A percentile compares a stretch with the other conserved stretches of the same genome.
phyloP scores from a whole-genome alignment of 2,329 filamentous ascomycete genomes.

The Talaromyces sp. region DNA sequence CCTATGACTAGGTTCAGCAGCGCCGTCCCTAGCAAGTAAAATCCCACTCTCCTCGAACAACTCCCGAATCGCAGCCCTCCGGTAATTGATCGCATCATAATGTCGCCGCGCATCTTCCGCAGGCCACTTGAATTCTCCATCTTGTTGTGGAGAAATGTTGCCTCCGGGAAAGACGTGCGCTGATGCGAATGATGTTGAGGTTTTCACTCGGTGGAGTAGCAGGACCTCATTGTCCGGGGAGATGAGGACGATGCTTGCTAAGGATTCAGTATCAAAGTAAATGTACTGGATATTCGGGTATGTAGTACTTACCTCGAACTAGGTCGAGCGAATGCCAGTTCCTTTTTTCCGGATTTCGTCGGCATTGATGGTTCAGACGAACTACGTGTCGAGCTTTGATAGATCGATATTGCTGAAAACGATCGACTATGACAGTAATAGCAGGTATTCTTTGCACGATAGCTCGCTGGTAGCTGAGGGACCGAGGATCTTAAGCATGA shows the following conservation, averaged over 20 bases:
- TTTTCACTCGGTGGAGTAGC: slow-evolving; percentile 77
- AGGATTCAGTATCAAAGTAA: background rate
- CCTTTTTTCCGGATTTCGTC: slow-evolving; percentile 30
- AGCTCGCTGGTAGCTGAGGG: background rate
- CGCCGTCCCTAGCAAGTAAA: slow-evolving; percentile 56
- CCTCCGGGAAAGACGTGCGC: slow-evolving; percentile 96
- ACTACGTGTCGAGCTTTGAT: background rate
- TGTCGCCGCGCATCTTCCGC: slow-evolving; percentile 55
- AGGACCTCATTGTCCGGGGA: slow-evolving; percentile 84
- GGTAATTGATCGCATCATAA: slow-evolving; percentile 65
- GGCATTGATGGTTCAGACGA: background rate
- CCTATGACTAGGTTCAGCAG: slow-evolving; percentile 22
- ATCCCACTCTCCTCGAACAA: slow-evolving; percentile 95
- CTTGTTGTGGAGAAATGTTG: slow-evolving; percentile 65
- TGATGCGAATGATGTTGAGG: slow-evolving; percentile 77
- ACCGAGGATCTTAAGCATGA: background rate
- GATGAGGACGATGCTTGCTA: slow-evolving; percentile 68
- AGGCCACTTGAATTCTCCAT: slow-evolving; percentile 54
- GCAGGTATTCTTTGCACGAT: background rate
- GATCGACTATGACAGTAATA: background rate
- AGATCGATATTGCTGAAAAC: background rate
- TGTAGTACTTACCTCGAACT: slow-evolving; percentile 54
- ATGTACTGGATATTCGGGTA: background rate
- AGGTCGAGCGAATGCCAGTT: slow-evolving; percentile 51
- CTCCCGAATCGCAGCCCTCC: slow-evolving; percentile 80